Evolutionary conservation across 176 grass and related monocot species (phyloP).

Genomic region (Tillandsia fasciculata): DNA sequence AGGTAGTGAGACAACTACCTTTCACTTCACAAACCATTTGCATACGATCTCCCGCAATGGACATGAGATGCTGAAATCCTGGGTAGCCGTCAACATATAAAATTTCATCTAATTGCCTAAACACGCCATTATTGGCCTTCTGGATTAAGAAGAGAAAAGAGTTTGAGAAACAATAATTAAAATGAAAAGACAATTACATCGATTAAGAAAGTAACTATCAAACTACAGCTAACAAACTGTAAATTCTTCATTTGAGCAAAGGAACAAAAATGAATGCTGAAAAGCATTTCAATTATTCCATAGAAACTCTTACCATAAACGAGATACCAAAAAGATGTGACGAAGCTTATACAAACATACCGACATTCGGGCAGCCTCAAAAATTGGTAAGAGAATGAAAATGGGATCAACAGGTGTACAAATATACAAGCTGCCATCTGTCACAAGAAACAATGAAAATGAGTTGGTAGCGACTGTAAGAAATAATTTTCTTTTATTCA

Average conservation of each 20-base stretch:
- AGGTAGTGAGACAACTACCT: conserved; percentile 33
- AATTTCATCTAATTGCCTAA: conserved; percentile 89
- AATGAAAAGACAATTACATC: background rate
- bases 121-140: conserved; percentile 71
- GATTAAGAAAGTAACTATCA: conserved; percentile 2
- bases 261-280: too few relatives aligned
- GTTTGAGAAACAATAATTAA: background rate
- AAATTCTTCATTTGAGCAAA: too few relatives aligned
- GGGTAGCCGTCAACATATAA: conserved; percentile 88
- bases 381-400: conserved; percentile 68
- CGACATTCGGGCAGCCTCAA: conserved; percentile 65
- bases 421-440: conserved; percentile 91
- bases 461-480: background rate
- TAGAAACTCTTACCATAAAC: too few relatives aligned
- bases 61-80: conserved; percentile 65
- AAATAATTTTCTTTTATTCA: background rate
- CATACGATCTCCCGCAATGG: conserved; percentile 57
- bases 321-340: background rate
- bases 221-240: background rate
- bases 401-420: conserved; percentile 66
- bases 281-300: too few relatives aligned
- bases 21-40: conserved; percentile 75
- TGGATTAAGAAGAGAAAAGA: conserved; percentile 19
- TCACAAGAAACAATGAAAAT: conserved; percentile 11
- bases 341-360: conserved; percentile 29